Base-by-base conservation (phyloP, 495 filamentous ascomycete genomes). In the Aspergillus sparsus region DNA sequence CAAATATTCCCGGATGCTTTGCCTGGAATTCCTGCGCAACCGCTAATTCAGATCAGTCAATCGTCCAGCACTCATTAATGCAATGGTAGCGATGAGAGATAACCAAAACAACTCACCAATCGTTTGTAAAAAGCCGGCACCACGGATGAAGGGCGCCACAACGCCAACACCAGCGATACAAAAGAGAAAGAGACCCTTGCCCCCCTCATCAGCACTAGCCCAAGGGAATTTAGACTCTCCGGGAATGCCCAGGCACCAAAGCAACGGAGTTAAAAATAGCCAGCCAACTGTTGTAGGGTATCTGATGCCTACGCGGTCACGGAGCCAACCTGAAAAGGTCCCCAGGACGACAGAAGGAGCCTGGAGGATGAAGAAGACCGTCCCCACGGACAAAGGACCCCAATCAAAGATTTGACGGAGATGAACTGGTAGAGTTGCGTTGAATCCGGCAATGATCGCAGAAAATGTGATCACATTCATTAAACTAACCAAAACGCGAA, bases 341-440 rank as follows among this genome's bases (percentile, higher is more conserved):
- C 61, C 59, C 2, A 75, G 53, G 6, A 68, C 10, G 1, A 75
- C 60, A 2, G 65, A 61, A 0, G 75, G 75, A 13, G 57, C 60
- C 36, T 74, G 66, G 7, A 77, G 57, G 5, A 60, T 42, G 27
- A 68, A 62, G 32, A 77, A 71, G 53, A 76, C 50, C 35, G 75
- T 49, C 2, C 74, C 70, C 1, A 66, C 62, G 5, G 53, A 58
- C 27, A 70, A 49, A 2, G 61, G 65, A 1, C 69, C 69, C 73
- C 74, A 77, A 8, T 57, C 61, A 53, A 77, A 77, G 13, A 60
- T 57, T 2, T 60, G 36, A 13, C 64, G 62, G 8, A 74, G 64
- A 60, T 76, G 73, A 3, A 73, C 49, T 0, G 73, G 57, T 1
- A 76, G 49, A 0, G 74, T 77, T 0, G 70, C 66, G 12, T 73